Evolutionary conservation across 1,284 basidiomycete genomes (phyloP).

Genomic region (Chiua sp.): DNA sequence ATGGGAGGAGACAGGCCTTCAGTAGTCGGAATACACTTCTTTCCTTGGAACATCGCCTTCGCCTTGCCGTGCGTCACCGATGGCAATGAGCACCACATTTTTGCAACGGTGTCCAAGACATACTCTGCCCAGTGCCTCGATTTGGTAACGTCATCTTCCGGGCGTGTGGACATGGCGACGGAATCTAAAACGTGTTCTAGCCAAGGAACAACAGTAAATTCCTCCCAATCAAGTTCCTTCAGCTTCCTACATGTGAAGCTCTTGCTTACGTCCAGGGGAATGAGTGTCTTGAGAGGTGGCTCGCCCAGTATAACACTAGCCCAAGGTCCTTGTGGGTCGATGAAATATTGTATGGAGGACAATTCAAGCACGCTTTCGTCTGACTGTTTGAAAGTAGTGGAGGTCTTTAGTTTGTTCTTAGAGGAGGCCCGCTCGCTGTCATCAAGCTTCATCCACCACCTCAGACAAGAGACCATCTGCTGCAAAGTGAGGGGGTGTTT

Average conservation of each 20-base stretch:
- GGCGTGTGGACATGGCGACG: conserved; percentile 42
- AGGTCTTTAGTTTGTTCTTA: conserved; percentile 55
- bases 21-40: conserved; percentile 70
- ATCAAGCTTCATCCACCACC: conserved; percentile 75
- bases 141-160: conserved; percentile 65
- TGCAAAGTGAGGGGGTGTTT: conserved; percentile 67
- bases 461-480: conserved; percentile 82
- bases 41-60: conserved; percentile 61
- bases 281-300: conserved; percentile 77
- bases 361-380: conserved; percentile 47
- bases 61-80: conserved; percentile 35
- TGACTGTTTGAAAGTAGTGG: conserved; percentile 53
- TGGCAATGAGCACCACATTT: conserved; percentile 68
- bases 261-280: conserved; percentile 72
- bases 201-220: conserved; percentile 81
- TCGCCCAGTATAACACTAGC: conserved; percentile 53
- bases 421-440: conserved; percentile 51
- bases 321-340: conserved; percentile 66
- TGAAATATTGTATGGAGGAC: conserved; percentile 68
- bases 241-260: conserved; percentile 60
- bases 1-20: too few species aligned
- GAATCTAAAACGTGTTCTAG: conserved; percentile 64
- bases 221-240: conserved; percentile 75
- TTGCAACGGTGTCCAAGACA: conserved; percentile 70
- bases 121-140: conserved; percentile 82